Evolutionary conservation across 2,329 filamentous ascomycete genomes (phyloP).

Genomic region (Beauveria scarabaeidicola): DNA sequence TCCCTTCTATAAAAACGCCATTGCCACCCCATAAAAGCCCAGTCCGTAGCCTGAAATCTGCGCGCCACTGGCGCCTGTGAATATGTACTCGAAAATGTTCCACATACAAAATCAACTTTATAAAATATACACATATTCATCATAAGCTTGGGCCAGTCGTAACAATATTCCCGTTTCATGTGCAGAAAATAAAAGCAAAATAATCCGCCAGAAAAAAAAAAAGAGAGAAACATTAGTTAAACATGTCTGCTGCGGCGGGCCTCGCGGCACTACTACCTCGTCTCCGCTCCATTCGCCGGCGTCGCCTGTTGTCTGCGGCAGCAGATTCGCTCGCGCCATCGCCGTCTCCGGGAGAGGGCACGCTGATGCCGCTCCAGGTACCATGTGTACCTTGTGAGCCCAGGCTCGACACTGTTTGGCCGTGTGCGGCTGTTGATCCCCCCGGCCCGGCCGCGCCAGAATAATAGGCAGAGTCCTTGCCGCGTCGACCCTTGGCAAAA

Average conservation of each 20-base stretch:
- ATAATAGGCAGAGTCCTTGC: slow-evolving; percentile 55
- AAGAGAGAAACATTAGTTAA: slow-evolving; percentile 20
- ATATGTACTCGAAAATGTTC: slow-evolving; percentile 5
- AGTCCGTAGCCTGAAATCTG: neutral
- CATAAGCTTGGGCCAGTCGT: neutral
- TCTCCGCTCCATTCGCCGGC: slow-evolving; percentile 47
- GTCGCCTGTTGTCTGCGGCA: slow-evolving; percentile 43
- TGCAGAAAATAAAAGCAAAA: neutral
- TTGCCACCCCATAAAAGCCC: neutral
- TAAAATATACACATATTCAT: slow-evolving; percentile 18
- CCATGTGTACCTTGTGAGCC: slow-evolving; percentile 41
- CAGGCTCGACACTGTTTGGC: slow-evolving; percentile 38
- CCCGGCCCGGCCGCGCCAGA: slow-evolving; percentile 38
- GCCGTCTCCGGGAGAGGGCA: slow-evolving; percentile 33
- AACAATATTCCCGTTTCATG: neutral
- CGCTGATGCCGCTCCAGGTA: slow-evolving; percentile 45
- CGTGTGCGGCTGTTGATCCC: slow-evolving; percentile 30
- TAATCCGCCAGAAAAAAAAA: neutral
- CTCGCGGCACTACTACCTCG: slow-evolving; percentile 28
- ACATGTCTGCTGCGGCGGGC: slow-evolving; percentile 29
- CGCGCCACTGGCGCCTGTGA: neutral
- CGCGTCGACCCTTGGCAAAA: slow-evolving; percentile 42
- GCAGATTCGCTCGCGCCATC: slow-evolving; percentile 24
- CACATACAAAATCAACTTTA: neutral
- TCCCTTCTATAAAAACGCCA: slow-evolving; percentile 6